phyloP scores from a whole-genome alignment of 2,329 filamentous ascomycete species.

The Colletotrichum magnum region DNA sequence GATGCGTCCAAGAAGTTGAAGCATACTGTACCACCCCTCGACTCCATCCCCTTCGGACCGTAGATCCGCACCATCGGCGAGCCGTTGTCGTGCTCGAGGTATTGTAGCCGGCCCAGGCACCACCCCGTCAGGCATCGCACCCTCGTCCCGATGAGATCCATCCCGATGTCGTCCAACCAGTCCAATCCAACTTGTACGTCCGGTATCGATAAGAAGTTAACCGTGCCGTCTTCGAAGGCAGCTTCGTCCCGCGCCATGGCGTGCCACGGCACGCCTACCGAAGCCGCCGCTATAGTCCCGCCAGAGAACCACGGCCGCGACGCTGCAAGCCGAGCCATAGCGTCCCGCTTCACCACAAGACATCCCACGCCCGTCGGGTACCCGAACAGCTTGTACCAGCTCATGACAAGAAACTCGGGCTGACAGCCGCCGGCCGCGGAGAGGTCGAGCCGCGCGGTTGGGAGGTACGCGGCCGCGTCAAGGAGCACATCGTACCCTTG shows the following conservation, averaged over 20 bases:
- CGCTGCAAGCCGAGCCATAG: slow-evolving; percentile 48
- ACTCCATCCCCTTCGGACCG: slow-evolving; percentile 48
- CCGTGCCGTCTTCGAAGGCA: slow-evolving; percentile 57
- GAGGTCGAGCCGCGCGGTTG: slow-evolving; percentile 53
- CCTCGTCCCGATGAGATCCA: slow-evolving; percentile 47
- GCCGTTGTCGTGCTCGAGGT: slow-evolving; percentile 51
- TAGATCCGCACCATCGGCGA: slow-evolving; percentile 52
- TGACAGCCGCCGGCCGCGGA: slow-evolving; percentile 43
- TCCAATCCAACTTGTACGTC: slow-evolving; percentile 54
- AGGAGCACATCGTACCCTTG: slow-evolving; percentile 57
- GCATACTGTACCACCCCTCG: slow-evolving; percentile 54
- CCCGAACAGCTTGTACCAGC: slow-evolving; percentile 60
- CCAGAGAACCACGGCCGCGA: slow-evolving; percentile 57
- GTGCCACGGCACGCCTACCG: slow-evolving; percentile 51
- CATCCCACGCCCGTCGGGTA: slow-evolving; percentile 59
- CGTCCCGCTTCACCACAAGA: slow-evolving; percentile 51
- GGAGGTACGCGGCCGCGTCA: slow-evolving; percentile 57
- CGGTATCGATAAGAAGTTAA: slow-evolving; percentile 56
- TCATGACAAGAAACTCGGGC: slow-evolving; percentile 56
- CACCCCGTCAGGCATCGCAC: slow-evolving; percentile 55
- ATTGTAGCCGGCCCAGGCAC: slow-evolving; percentile 49
- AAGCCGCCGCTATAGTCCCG: slow-evolving; percentile 53
- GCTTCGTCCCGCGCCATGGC: slow-evolving; percentile 46
- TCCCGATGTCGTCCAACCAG: slow-evolving; percentile 50
- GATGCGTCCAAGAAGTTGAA: slow-evolving; percentile 55